These are phyloP conservation scores for Stereocaulon alpinum DNA, from an alignment of 495 filamentous ascomycete genomes.

Conservation along the genomic window DNA sequence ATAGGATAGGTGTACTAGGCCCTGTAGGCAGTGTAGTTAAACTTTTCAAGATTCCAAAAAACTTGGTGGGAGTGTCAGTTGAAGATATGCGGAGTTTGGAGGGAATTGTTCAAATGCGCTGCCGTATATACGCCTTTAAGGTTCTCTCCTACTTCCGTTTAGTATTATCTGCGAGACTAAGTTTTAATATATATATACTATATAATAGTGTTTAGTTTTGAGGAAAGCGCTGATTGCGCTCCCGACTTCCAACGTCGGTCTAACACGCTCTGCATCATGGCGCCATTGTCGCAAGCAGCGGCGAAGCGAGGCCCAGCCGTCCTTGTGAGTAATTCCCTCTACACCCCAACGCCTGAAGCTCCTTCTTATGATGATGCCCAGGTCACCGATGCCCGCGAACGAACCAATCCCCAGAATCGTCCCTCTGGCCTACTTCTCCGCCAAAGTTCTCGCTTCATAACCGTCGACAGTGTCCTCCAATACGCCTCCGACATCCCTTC, in stretches of 20 bases:
- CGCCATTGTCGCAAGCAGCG: conserved; percentile 13
- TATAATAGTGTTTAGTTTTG: too few species aligned
- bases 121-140: too few species aligned
- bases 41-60: too few species aligned
- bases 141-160: too few species aligned
- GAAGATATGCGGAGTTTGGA: too few species aligned
- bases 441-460: conserved; percentile 68
- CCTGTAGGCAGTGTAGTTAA: too few species aligned
- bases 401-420: conserved; percentile 30
- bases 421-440: conserved; percentile 31
- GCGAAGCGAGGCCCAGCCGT: conserved; percentile 45
- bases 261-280: neutral
- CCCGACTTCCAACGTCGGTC: neutral
- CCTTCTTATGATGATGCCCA: conserved; percentile 19
- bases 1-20: too few species aligned
- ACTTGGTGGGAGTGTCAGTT: too few species aligned
- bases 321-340: conserved; percentile 32
- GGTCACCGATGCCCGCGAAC: conserved; percentile 53
- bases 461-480: conserved; percentile 91
- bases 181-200: too few species aligned
- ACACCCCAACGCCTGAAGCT: neutral
- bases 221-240: too few species aligned
- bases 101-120: too few species aligned
- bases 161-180: too few species aligned
- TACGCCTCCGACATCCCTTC: conserved; percentile 93